Evolutionary conservation across 192 early-diverging fungal genomes (phyloP).

Genomic region (Entomortierella chlamydospora): DNA sequence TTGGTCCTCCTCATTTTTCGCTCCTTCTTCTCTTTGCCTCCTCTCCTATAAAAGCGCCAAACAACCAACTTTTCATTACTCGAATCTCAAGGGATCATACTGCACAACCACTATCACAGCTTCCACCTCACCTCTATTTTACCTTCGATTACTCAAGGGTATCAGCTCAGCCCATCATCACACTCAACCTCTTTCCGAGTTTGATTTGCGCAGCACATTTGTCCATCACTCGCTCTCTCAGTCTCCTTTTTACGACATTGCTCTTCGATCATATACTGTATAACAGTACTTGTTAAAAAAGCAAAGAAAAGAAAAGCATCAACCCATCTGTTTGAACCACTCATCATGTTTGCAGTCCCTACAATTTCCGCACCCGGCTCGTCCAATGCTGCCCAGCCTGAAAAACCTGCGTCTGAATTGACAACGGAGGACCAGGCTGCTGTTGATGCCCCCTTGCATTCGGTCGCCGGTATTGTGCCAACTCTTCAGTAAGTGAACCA

Average conservation of each 20-base stretch:
- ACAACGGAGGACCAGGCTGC: conserved; percentile 46
- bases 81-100: conserved; percentile 3
- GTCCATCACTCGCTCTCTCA: background rate
- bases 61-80: conserved; percentile 5
- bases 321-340: background rate
- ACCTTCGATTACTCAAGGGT: background rate
- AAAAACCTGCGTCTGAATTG: conserved; percentile 33
- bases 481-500: conserved; percentile 69
- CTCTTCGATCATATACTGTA: background rate
- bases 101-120: background rate
- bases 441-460: conserved; percentile 40
- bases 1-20: conserved; percentile 4
- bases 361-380: conserved; percentile 37
- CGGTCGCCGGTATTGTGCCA: conserved; percentile 70
- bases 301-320: background rate
- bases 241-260: background rate
- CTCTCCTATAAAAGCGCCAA: conserved; percentile 15
- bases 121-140: background rate
- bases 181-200: background rate
- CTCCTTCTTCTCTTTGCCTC: conserved; percentile 27
- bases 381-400: conserved; percentile 26
- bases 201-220: conserved; percentile 18
- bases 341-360: conserved; percentile 53
- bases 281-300: background rate
- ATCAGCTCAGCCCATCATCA: background rate